A percentile compares a stretch with the other conserved stretches of the same genome.
Conservation (phyloP, 192 early-diverging fungal species). For the Umbelopsis vinacea region DNA sequence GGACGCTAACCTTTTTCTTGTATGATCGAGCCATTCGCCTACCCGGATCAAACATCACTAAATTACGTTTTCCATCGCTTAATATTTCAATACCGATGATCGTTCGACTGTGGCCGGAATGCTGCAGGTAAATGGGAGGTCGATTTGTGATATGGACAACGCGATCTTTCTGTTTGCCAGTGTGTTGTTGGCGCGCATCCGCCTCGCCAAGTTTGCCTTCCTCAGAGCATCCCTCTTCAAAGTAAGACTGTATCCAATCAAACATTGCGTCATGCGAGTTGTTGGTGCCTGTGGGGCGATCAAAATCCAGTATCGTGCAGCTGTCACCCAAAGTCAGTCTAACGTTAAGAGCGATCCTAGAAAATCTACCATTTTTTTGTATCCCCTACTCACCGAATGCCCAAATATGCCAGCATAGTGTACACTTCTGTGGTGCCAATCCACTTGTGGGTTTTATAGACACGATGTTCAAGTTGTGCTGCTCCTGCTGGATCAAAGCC, state of each 20-base stretch:
- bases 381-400: constrained; percentile 41
- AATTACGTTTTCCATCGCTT: constrained; percentile 37
- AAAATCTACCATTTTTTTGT: too few relatives aligned
- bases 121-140: constrained; percentile 73
- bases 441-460: constrained; percentile 66
- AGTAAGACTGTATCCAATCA: constrained; percentile 63
- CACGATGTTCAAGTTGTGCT: constrained; percentile 53
- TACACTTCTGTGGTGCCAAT: constrained; percentile 76
- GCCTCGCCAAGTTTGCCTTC: not conserved
- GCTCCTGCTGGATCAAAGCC: constrained; percentile 66
- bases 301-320: constrained; percentile 68
- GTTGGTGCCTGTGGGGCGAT: constrained; percentile 55
- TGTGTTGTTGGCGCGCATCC: not conserved
- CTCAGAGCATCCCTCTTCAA: constrained; percentile 29
- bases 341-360: not conserved
- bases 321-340: constrained; percentile 3
- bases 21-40: constrained; percentile 33
- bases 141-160: constrained; percentile 48
- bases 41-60: constrained; percentile 71
- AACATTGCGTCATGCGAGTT: constrained; percentile 60
- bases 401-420: constrained; percentile 61
- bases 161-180: not conserved
- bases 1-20: not conserved
- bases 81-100: constrained; percentile 65
- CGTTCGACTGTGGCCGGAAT: constrained; percentile 71